Evolutionary conservation across 2,329 filamentous ascomycete species (phyloP).

Genomic region (Alternaria sp.): DNA sequence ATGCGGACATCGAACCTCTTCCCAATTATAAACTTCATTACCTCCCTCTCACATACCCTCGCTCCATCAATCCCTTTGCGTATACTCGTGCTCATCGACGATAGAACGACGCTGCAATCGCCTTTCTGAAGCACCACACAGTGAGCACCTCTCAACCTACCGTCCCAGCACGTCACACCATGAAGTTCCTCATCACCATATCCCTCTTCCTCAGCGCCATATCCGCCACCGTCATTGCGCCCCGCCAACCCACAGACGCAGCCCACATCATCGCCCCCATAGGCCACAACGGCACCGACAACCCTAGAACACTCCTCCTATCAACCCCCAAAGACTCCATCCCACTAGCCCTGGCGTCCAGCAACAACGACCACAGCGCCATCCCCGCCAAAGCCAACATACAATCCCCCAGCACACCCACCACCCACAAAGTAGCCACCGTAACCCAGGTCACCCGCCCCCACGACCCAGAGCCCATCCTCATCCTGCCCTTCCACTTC

Average conservation of each 20-base stretch:
- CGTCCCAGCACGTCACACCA: neutral
- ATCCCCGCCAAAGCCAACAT: neutral
- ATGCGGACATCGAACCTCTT: neutral
- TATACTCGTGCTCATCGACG: neutral
- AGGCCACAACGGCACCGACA: neutral
- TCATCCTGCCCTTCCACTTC: conserved; percentile 30
- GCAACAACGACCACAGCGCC: neutral
- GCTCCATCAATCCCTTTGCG: neutral
- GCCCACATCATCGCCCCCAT: conserved; percentile 2
- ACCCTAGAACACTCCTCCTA: neutral
- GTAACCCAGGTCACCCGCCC: conserved; percentile 9
- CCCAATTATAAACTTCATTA: neutral
- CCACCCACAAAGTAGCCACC: neutral
- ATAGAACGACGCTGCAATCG: neutral
- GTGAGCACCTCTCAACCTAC: neutral
- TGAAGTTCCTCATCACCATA: conserved; percentile 11
- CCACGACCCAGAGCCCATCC: conserved; percentile 8
- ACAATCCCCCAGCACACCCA: neutral
- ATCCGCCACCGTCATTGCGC: neutral
- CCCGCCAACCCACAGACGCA: neutral
- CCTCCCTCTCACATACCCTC: neutral
- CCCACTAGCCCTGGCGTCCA: neutral
- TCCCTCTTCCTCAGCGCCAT: neutral
- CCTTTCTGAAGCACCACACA: neutral
- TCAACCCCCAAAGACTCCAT: neutral